Evolutionary conservation across 1,139 yeast species (phyloP), one percentile per base, ranked within the genome.

Genomic region (Kluyveromyces marxianus): DNA sequence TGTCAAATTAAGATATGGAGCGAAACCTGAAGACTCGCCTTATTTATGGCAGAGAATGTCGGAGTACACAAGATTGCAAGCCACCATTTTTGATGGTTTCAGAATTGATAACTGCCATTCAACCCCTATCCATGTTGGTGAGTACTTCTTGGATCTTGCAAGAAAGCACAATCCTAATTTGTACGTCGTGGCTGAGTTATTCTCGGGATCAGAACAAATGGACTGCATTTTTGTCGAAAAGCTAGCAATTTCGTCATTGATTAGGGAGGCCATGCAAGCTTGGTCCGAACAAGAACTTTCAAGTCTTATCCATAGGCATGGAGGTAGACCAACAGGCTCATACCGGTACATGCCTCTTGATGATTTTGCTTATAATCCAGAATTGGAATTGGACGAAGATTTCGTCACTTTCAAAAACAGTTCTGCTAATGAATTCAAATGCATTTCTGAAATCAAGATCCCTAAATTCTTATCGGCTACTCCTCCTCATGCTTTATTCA

Each of bases 181-280:
- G 39, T 92, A 90, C 59, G 89, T 90, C 26, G 97, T 89, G 46
- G 98, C 97, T 1, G 98, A 92, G 62, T 72, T 92, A 39, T 92
- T 92, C 65, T 79, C 95, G 8, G 98, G 98, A 4, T 85, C 95
- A 8, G 97, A 89, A 62, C 84, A 78, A 28, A 78, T 86, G 80
- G 98, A 92, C 67, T 83, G 85, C 57, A 70, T 90, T 27, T 92
- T 86, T 62, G 96, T 90, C 10, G 96, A 92, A 65, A 72, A 95
- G 54, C 74, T 92, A 44, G 97, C 96, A 28, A 81, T 92, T 50
- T 84, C 88, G 37, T 82, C 96, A 6, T 72, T 92, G 54, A 84
- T 92, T 45, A 78, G 98, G 59, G 98, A 92, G 64, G 97, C 97
- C 1, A 90, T 92, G 96, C 97, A 89, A 69, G 94, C 97, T 2